Percentiles rank a stretch among this genome's conserved stretches.
Evolutionary conservation across 345 rosid species (phyloP).

Genomic region (Eucalyptus marginata): DNA sequence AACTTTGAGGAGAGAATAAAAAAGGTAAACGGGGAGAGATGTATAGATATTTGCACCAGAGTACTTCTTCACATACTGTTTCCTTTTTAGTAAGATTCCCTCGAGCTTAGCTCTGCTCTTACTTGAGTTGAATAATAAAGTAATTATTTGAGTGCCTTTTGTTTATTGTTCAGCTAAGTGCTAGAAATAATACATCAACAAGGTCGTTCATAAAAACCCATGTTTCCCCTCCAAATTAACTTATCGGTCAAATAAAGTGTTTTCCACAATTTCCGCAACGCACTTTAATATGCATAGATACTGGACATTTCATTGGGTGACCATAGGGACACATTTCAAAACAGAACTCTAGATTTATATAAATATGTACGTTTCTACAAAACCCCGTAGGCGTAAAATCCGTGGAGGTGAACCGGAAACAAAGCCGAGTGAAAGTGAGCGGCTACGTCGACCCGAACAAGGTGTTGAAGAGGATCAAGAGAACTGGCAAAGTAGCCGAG

Average conservation of each 20-base stretch:
- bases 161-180: neutral
- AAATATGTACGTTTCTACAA: neutral
- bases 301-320: neutral
- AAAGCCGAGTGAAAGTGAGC: slow-evolving; percentile 37
- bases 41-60: neutral
- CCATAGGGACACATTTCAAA: neutral
- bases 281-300: neutral
- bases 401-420: slow-evolving; percentile 52
- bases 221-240: neutral
- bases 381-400: slow-evolving; percentile 28
- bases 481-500: slow-evolving; percentile 61
- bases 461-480: slow-evolving; percentile 54
- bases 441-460: slow-evolving; percentile 57
- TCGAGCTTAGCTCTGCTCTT: neutral
- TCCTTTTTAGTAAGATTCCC: neutral
- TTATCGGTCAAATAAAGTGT: neutral
- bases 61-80: neutral
- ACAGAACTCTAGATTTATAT: neutral
- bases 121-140: neutral
- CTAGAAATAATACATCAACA: neutral
- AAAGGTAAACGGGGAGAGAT: neutral
- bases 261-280: neutral
- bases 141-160: neutral
- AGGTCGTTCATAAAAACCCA: neutral
- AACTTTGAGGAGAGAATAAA: neutral